Conservation (phyloP, 495 filamentous ascomycete species). For the Trichoderma virens region DNA sequence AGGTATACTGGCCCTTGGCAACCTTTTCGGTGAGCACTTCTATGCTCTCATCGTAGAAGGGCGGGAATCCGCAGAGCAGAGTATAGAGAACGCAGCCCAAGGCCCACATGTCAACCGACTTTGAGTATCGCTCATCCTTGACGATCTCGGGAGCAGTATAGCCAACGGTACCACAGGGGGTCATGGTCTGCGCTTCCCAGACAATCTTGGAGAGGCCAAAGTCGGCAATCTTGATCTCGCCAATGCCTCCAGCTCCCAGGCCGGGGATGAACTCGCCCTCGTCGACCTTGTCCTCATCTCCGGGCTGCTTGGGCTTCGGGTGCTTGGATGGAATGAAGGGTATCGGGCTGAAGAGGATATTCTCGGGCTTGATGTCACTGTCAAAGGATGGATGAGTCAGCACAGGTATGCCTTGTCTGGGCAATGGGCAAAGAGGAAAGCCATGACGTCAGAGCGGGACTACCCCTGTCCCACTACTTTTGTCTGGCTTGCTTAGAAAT, state of each 20-base stretch:
- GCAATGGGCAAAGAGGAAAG: background rate
- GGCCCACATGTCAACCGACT: slow-evolving; percentile 99
- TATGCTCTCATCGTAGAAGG: slow-evolving; percentile 98
- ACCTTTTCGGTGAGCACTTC: slow-evolving; percentile 97
- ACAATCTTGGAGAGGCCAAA: slow-evolving; percentile 97
- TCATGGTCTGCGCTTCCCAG: slow-evolving; percentile 99
- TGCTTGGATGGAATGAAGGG: slow-evolving; percentile 72
- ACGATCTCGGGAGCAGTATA: slow-evolving; percentile 99
- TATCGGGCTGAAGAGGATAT: slow-evolving; percentile 84
- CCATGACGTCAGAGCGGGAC: slow-evolving; percentile 14
- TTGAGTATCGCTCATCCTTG: slow-evolving; percentile 97
- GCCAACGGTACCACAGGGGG: slow-evolving; percentile 93
- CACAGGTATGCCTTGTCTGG: background rate
- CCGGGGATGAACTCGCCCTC: slow-evolving; percentile 89
- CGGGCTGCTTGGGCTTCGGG: slow-evolving; percentile 68
- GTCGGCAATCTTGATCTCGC: slow-evolving; percentile 92
- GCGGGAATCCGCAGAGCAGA: slow-evolving; percentile 91
- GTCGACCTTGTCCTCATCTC: slow-evolving; percentile 95
- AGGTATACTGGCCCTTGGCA: slow-evolving; percentile 92
- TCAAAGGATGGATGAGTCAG: slow-evolving; percentile 11
- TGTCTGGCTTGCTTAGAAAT: background rate
- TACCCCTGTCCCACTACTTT: background rate
- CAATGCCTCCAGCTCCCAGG: slow-evolving; percentile 85
- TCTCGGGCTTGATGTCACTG: slow-evolving; percentile 98
- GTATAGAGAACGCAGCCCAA: slow-evolving; percentile 96